Percentiles rank a stretch among this genome's conserved stretches.
Conservation (phyloP, 2,329 filamentous ascomycete species). For the Zasmidium citrigriseum region DNA sequence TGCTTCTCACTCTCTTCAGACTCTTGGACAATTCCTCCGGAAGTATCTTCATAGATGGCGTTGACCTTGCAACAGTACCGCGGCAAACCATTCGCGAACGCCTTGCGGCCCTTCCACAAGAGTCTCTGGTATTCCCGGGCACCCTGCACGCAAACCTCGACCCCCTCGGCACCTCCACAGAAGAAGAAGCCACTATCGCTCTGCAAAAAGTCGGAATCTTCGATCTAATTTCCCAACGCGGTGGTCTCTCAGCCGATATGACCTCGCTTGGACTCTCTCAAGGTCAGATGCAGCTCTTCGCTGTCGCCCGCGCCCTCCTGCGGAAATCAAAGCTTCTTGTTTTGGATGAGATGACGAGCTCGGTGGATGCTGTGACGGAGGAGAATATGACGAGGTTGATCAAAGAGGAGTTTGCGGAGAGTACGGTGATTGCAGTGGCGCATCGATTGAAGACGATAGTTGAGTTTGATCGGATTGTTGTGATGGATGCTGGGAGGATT, state of each 20-base stretch:
- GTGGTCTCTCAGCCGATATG: slow-evolving; percentile 43
- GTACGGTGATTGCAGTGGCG: slow-evolving; percentile 62
- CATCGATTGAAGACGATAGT: slow-evolving; percentile 59
- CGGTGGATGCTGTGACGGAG: slow-evolving; percentile 61
- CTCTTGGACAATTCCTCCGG: slow-evolving; percentile 50
- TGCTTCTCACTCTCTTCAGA: slow-evolving; percentile 51
- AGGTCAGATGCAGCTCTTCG: slow-evolving; percentile 55
- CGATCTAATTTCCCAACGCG: slow-evolving; percentile 23
- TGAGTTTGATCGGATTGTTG: slow-evolving; percentile 54
- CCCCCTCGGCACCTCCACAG: slow-evolving; percentile 38
- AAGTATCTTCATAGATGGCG: slow-evolving; percentile 48
- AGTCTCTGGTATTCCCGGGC: slow-evolving; percentile 52
- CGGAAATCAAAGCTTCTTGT: slow-evolving; percentile 46
- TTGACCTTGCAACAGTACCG: slow-evolving; percentile 49
- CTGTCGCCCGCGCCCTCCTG: slow-evolving; percentile 50
- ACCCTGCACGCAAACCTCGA: slow-evolving; percentile 53
- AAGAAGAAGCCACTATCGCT: slow-evolving; percentile 44
- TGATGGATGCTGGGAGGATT: slow-evolving; percentile 53
- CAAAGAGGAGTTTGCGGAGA: slow-evolving; percentile 47
- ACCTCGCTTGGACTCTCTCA: slow-evolving; percentile 40
- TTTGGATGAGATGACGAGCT: slow-evolving; percentile 37
- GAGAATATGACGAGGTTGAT: slow-evolving; percentile 57
- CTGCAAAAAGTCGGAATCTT: slow-evolving; percentile 50
- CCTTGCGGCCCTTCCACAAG: slow-evolving; percentile 53
- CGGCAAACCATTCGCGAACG: slow-evolving; percentile 48